Conservation (phyloP, 805 yeast genomes). For the Cyberlindnera maclurae region DNA sequence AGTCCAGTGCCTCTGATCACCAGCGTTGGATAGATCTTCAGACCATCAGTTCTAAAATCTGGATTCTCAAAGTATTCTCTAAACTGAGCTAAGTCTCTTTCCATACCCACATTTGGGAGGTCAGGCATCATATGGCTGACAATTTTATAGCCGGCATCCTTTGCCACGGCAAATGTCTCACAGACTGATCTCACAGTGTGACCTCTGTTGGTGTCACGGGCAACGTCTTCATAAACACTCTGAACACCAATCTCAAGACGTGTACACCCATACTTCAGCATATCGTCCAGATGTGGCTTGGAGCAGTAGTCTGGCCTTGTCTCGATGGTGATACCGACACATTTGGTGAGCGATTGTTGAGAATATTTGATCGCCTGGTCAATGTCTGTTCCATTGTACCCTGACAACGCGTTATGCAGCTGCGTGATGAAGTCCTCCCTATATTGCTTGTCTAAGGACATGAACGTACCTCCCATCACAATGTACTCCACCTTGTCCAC, state of each 20-base stretch:
- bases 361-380: conserved; percentile 89
- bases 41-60: conserved; percentile 92
- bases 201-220: conserved; percentile 96
- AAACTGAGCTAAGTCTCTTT: conserved; percentile 92
- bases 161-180: conserved; percentile 92
- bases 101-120: conserved; percentile 97
- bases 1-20: conserved; percentile 97
- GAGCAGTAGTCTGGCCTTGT: conserved; percentile 99
- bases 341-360: conserved; percentile 90
- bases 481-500: conserved; percentile 97
- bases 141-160: conserved; percentile 96
- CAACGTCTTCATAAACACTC: conserved; percentile 95
- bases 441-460: conserved; percentile 87
- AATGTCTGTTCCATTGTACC: conserved; percentile 77
- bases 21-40: conserved; percentile 90
- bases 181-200: conserved; percentile 95
- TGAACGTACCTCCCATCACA: conserved; percentile 98
- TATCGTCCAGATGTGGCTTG: conserved; percentile 88
- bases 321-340: conserved; percentile 97
- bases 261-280: conserved; percentile 95
- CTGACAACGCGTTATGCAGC: conserved; percentile 91
- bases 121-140: conserved; percentile 99
- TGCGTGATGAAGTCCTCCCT: conserved; percentile 85
- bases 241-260: conserved; percentile 96
- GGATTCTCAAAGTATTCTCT: conserved; percentile 96